Evolutionary conservation across 768 basidiomycete species (phyloP), one percentile per base, ranked within the genome.

Genomic region (Sutorius australiensis): DNA sequence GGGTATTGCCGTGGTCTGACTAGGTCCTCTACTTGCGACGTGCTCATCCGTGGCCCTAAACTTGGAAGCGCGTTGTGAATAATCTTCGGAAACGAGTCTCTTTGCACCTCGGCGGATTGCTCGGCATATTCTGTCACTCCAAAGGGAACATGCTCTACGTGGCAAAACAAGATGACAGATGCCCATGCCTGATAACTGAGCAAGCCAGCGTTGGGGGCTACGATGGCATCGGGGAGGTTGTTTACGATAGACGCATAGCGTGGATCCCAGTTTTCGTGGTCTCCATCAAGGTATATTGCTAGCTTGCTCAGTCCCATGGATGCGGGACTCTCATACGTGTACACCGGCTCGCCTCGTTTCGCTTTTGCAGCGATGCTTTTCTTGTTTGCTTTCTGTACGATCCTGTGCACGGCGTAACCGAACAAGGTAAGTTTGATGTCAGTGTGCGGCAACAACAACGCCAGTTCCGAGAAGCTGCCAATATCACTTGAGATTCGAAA

Each of bases 401-500:
- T 58, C 5, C 61, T 48, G n/a, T 66, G 50, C 21, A 70, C 68
- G 27, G 63, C 66, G 21, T 55, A 50, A 50, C 77, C 76, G 46
- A 76, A 74, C 50, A 79, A 60, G 34, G 71, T 67, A 16, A 79
- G 63, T 51, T 72, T 71, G 53, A 78, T 66, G 54, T 79, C 76
- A 17, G 75, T 76, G 56, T 77, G 61, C 16, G 76, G 76, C 16
- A 77, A 59, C 34, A 78, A 61, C 21, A 79, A 60, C 5, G 75
- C 78, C 34, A 79, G 60, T 56, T 80, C 77, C 13, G 74, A 72
- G 57, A 77, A 78, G 32, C 78, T 76, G 48, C 30, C 28, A 36
- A 44, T 14, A 21, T 21, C n/a, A 11, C 53, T 19, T 52, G 46
- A 48, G 46, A 24, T 16, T 17, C 14, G 38, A 48, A 33, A 30